These are phyloP conservation scores for Vigna trinervia DNA, from an alignment of 306 rosid genomes.

Conservation along the genomic window DNA sequence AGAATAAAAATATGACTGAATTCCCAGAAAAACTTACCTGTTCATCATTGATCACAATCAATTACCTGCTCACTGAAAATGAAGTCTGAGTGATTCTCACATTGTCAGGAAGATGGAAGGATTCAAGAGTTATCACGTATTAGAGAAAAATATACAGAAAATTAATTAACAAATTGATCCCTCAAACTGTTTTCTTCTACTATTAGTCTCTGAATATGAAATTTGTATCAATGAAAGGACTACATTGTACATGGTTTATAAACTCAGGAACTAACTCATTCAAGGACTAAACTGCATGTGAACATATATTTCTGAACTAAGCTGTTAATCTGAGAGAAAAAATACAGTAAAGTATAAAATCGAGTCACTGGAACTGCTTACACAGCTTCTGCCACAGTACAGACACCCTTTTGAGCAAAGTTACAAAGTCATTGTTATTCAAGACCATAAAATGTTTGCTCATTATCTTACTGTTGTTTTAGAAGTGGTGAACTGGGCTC, in stretches of 20 bases:
- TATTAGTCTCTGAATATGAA: too few relatives aligned
- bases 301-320: neutral
- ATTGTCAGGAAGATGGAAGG: neutral
- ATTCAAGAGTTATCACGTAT: neutral
- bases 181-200: too few relatives aligned
- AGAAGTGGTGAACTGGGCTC: neutral
- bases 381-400: slow-evolving; percentile 8
- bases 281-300: neutral
- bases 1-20: neutral
- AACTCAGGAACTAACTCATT: neutral
- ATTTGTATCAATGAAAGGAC: neutral
- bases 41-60: neutral
- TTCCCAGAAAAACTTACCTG: neutral
- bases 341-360: neutral
- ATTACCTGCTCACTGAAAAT: neutral
- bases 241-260: neutral
- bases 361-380: neutral
- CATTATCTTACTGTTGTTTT: neutral
- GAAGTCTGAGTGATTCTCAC: neutral
- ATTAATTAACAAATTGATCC: neutral
- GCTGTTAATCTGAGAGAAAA: neutral
- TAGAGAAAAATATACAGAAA: neutral
- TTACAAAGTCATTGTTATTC: neutral
- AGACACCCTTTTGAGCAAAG: neutral
- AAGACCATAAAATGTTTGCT: neutral